Evolutionary conservation across 2,329 filamentous ascomycete species (phyloP), one percentile per base, ranked within the genome.

Genomic region (Aspergillus calidoustus): DNA sequence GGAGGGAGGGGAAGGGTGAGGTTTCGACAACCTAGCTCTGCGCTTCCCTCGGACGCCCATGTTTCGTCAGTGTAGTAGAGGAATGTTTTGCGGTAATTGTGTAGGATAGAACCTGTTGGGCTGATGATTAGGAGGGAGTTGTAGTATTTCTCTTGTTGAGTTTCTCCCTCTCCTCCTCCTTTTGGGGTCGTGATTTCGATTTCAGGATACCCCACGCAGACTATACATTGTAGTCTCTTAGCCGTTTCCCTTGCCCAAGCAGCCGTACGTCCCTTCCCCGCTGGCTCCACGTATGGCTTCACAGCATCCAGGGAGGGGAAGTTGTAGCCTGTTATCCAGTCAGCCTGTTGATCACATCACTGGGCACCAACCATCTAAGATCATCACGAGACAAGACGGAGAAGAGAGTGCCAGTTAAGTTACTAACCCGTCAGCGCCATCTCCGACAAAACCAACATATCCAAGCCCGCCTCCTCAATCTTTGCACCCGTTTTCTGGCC

Each of bases 51-150:
- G 17, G 77, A 69, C 2, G 87, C 85, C 87, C 87, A 89, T 1
- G 83, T 85, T 68, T 88, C 87, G 68, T 89, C 87, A 7, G 87
- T 89, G 74, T 87, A 88, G 77, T 88, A 89, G 62, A 89, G 81
- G 67, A 88, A 88, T 11, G 81, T 81, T 72, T 89, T 89, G 64
- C 86, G 84, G 74, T 89, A 88, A 69, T 88, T 87, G 49, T 79
- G 76, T 13, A 89, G 67, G 3, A 87, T 75, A n/a, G 79, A 69
- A 3, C 87, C 87, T 0, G 71, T 66, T 3, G 85, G 81, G n/a
- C 80, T 79, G 28, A 89, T 81, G 25, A 86, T 84, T 19, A 89
- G 80, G 4, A 84, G 81, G 8, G 84, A 82, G 70, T 89, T 89
- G 76, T 87, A 89, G 66, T 81, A 78, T 46, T 72, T 80, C 11